These are phyloP conservation scores for Penicillium soppii DNA, from an alignment of 495 filamentous ascomycete species.

Conservation along the genomic window DNA sequence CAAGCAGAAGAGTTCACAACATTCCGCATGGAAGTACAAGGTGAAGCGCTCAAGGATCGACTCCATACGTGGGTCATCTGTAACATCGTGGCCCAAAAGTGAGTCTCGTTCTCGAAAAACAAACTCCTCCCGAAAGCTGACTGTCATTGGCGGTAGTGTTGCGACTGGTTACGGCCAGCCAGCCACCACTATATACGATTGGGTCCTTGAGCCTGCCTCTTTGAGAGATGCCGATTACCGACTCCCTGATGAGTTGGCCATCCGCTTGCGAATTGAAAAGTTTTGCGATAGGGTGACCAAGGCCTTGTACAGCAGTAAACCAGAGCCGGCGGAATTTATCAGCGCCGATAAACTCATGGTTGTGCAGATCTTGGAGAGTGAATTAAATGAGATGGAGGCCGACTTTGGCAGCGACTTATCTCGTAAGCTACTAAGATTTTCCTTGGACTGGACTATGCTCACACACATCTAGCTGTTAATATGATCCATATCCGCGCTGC, in stretches of 20 bases:
- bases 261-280: slow-evolving; percentile 76
- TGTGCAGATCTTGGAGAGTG: slow-evolving; percentile 53
- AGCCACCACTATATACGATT: slow-evolving; percentile 81
- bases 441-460: slow-evolving; percentile 62
- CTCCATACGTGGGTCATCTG: slow-evolving; percentile 89
- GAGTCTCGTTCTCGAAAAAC: slow-evolving; percentile 12
- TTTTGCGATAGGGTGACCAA: slow-evolving; percentile 86
- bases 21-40: slow-evolving; percentile 75
- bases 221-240: slow-evolving; percentile 63
- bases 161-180: slow-evolving; percentile 91
- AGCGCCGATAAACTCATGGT: slow-evolving; percentile 69
- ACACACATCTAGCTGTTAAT: slow-evolving; percentile 58
- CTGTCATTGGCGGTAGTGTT: slow-evolving; percentile 50
- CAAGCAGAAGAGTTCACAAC: slow-evolving; percentile 90
- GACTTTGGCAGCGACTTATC: slow-evolving; percentile 45
- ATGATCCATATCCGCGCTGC: slow-evolving; percentile 50
- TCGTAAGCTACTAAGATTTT: slow-evolving; percentile 56
- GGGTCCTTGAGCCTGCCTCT: slow-evolving; percentile 69
- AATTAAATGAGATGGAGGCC: slow-evolving; percentile 54
- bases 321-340: slow-evolving; percentile 72
- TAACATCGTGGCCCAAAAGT: slow-evolving; percentile 86
- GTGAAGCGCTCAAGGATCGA: slow-evolving; percentile 81
- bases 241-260: slow-evolving; percentile 64
- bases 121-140: neutral
- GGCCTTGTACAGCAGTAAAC: slow-evolving; percentile 78